phyloP scores from a whole-genome alignment of 345 rosid species.

The Rhodamnia rubescens region DNA sequence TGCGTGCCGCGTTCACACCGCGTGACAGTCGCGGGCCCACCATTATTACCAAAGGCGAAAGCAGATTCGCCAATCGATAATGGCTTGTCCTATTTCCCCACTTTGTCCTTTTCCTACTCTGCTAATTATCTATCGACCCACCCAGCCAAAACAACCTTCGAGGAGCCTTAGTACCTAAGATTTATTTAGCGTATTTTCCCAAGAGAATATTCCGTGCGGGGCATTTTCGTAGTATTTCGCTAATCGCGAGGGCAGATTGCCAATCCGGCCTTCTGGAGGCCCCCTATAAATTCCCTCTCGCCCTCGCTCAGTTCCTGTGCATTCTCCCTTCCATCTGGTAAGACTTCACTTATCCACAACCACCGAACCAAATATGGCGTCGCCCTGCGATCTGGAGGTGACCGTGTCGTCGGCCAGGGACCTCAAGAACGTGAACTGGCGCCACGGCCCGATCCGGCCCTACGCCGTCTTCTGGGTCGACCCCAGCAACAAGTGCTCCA shows the following conservation, averaged over 20 bases:
- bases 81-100: neutral
- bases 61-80: neutral
- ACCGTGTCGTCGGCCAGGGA: slow-evolving; percentile 54
- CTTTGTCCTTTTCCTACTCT: neutral
- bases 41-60: neutral
- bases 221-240: neutral
- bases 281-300: neutral
- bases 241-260: neutral
- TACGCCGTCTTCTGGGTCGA: slow-evolving; percentile 78
- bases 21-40: neutral
- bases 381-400: slow-evolving; percentile 36
- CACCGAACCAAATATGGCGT: slow-evolving; percentile 4
- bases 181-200: neutral
- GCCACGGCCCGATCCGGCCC: slow-evolving; percentile 48
- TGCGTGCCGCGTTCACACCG: neutral
- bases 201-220: neutral
- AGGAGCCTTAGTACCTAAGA: neutral
- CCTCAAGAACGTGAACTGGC: slow-evolving; percentile 87
- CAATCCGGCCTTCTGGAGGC: neutral
- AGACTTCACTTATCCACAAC: neutral
- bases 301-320: neutral
- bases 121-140: neutral
- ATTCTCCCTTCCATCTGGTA: neutral
- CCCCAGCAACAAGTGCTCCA: slow-evolving; percentile 35
- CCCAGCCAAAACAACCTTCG: neutral